A percentile compares a stretch with the other conserved stretches of the same genome.
phyloP scores from a whole-genome alignment of 2,329 filamentous ascomycete species.

The Colletotrichum truncatum region DNA sequence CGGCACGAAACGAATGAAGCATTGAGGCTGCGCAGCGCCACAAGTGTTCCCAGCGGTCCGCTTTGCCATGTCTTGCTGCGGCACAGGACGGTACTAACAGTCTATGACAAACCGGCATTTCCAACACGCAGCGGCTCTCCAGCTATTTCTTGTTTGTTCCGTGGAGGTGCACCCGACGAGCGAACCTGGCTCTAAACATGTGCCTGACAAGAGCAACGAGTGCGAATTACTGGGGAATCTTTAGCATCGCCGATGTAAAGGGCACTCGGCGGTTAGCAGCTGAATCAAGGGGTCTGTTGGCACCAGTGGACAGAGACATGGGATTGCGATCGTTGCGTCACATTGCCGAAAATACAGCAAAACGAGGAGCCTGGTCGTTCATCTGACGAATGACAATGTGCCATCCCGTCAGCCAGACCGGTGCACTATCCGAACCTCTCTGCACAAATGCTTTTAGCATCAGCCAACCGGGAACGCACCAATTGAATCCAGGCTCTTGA shows the following conservation, averaged over 20 bases:
- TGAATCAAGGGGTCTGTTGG: not conserved
- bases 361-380: not conserved
- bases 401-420: not conserved
- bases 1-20: conserved; percentile 12
- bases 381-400: not conserved
- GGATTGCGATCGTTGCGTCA: conserved; percentile 3
- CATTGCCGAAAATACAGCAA: not conserved
- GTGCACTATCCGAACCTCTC: conserved; percentile 10
- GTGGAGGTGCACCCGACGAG: not conserved
- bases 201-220: not conserved
- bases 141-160: not conserved
- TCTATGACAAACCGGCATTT: not conserved
- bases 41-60: not conserved
- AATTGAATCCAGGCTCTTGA: not conserved
- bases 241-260: not conserved
- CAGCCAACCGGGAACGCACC: not conserved
- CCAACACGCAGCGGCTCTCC: not conserved
- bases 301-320: conserved; percentile 6
- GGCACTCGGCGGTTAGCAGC: not conserved
- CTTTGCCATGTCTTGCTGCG: not conserved
- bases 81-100: not conserved
- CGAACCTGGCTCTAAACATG: not conserved
- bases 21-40: conserved; percentile 25
- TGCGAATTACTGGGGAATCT: not conserved
- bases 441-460: not conserved